Base-by-base conservation (phyloP, 2,329 filamentous ascomycete genomes). In the Chalara sp. region DNA sequence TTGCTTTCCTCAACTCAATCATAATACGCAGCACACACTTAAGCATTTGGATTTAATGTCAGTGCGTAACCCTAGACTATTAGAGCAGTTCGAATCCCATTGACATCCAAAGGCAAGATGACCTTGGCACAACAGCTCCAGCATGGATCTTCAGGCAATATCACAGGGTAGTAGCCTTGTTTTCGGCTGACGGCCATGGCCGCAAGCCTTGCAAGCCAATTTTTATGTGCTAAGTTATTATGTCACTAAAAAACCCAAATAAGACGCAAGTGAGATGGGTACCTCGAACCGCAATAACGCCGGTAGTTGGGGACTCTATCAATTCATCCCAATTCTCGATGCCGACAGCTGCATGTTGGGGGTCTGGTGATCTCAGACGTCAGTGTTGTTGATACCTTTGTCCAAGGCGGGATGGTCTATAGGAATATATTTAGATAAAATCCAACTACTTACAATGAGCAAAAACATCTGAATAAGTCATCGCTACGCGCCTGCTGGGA, bases 181-280 rank as follows among this genome's bases (percentile, higher is more conserved):
- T 48, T 4, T 49, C 58, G 30, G 56, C 57, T 13, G 48, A 61
- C 5, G 54, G 44, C 55, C 56, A 55, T 31, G 7, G 46, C 32
- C 7, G 49, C 54, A 2, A 56, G 52, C 13, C 53, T 28, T 11
- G 47, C 50, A 3, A 47, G 31, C 48, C 51, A 53, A 35, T 55
- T 55, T 6, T 33, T 32, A 46, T 50, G 31, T 4, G 44, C 48
- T 13, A 21, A 3, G 21, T 21, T 21, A 21, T 21, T 21, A 21
- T 21, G 21, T 21, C 21, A 21, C 21, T 21, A 21, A 21, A 21
- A 21, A 21, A 3, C 21, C 21, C 21, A 21, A 21, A 21, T 3
- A 21, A 21, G 21, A 21, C 21, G 21, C 21, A 21, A 21, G 21
- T 21, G 21, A 21, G 21, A 21, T 21, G 21, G 3, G 21, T 21